Conservation (phyloP, 2,329 filamentous ascomycete genomes). For the Diplodia mutila region DNA sequence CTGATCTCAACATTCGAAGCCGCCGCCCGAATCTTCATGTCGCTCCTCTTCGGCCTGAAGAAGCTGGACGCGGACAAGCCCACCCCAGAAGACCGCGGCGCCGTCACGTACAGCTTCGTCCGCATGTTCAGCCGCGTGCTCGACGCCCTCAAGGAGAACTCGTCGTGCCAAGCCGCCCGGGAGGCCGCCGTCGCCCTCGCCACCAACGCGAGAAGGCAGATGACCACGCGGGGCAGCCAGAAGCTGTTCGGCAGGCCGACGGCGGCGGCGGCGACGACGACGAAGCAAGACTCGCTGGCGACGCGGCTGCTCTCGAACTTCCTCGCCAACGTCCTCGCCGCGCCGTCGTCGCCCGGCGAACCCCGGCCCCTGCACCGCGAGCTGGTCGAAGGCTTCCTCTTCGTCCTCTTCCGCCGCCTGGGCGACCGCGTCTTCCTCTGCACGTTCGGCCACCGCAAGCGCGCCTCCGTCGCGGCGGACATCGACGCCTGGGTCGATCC, state of each 20-base stretch:
- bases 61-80: slow-evolving; percentile 31
- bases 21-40: slow-evolving; percentile 38
- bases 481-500: slow-evolving; percentile 30
- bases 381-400: slow-evolving; percentile 51
- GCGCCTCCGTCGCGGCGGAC: slow-evolving; percentile 35
- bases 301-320: slow-evolving; percentile 32
- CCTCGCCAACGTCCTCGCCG: slow-evolving; percentile 41
- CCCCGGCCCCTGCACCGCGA: too few relatives aligned
- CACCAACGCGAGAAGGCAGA: neutral
- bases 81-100: slow-evolving; percentile 29
- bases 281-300: neutral
- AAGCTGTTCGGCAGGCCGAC: neutral
- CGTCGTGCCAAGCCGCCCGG: slow-evolving; percentile 25
- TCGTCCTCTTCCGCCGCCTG: slow-evolving; percentile 44
- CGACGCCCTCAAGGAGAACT: slow-evolving; percentile 35
- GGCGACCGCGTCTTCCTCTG: slow-evolving; percentile 45
- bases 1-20: slow-evolving; percentile 29
- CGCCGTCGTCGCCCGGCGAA: slow-evolving; percentile 38
- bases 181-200: neutral
- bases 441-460: slow-evolving; percentile 43
- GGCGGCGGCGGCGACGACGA: too few relatives aligned
- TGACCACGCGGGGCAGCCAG: slow-evolving; percentile 14
- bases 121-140: slow-evolving; percentile 45
- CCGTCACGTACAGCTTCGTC: slow-evolving; percentile 39
- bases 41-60: slow-evolving; percentile 37